Conservation (phyloP, 2,329 filamentous ascomycete species). For the Apiospora arundinis region DNA sequence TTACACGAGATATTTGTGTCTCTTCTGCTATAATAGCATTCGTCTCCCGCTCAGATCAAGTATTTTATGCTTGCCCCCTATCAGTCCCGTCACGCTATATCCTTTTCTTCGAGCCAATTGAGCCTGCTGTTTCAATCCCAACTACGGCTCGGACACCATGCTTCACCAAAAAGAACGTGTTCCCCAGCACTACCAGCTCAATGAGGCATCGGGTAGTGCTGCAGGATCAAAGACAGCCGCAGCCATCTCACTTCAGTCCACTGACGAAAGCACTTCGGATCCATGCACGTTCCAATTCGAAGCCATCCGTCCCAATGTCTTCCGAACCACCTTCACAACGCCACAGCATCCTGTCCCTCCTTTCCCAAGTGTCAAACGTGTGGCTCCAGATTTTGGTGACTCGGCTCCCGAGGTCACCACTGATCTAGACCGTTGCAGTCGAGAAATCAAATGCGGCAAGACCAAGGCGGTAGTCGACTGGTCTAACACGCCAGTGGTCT, state of each 20-base stretch:
- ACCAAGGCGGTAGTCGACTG: constrained; percentile 65
- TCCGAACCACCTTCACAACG: constrained; percentile 72
- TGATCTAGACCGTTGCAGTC: constrained; percentile 42
- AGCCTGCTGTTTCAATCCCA: not conserved
- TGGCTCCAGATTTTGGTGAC: constrained; percentile 43
- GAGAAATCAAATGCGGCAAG: constrained; percentile 52
- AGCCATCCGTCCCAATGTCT: constrained; percentile 65
- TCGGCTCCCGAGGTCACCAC: constrained; percentile 39
- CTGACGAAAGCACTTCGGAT: constrained; percentile 40
- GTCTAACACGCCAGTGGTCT: constrained; percentile 62
- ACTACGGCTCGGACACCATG: constrained; percentile 25
- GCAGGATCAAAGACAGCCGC: constrained; percentile 28
- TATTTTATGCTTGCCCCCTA: not conserved
- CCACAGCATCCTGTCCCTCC: constrained; percentile 67
- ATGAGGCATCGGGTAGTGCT: constrained; percentile 20
- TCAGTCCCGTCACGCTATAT: not conserved
- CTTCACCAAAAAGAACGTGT: constrained; percentile 33
- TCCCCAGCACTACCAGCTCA: constrained; percentile 35
- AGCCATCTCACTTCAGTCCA: constrained; percentile 49
- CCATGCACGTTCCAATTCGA: constrained; percentile 68
- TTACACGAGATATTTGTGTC: not conserved
- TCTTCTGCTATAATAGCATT: not conserved
- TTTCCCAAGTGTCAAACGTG: constrained; percentile 63
- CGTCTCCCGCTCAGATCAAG: not conserved
- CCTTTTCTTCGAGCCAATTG: not conserved